Evolutionary conservation across 257 asterid species (phyloP), one percentile per base, ranked within the genome.

Genomic region (Nicotiana obtusifolia): DNA sequence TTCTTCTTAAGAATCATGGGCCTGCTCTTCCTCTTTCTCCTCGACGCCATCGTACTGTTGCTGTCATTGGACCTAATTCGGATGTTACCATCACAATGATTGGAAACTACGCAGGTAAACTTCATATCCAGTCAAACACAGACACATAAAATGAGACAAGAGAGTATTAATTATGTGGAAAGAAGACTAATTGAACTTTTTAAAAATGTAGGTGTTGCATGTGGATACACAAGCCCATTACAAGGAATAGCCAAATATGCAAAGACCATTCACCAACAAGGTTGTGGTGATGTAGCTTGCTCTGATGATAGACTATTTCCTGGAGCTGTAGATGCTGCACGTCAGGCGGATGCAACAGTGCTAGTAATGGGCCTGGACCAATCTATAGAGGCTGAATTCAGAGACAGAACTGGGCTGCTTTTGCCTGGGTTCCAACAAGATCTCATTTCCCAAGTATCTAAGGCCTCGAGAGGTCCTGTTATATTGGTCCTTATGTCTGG

Each of bases 31-130:
- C 98, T 67, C 92, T 93, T n/a, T 89, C 95, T 3, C 79, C 87
- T 1, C 80, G 88, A 0, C 80, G 84, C 15, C 95, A 90, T 84
- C 93, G 62, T 16, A 90, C 91, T 0, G 53, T 92, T 24, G 98
- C 97, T 0, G 94, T 94, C 15, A 86, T 94, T 3, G 98, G 98
- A 13, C 97, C 98, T 1, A 92, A 92, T 68, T 90, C 98, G 0
- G 87, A 92, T 65, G 97, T 84, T 64, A 90, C 97, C 1, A 82
- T 85, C 65, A 92, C 97, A 3, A 94, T 94, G 98, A 88, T 94
- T 0, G 97, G 97, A 71, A 94, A 92, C 53, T 94, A 93, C 37
- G 97, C 97, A 24, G 97, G 98, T 92, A 68, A 77, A 41, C 10
- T 7, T 2, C 44, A 5, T 37, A 7, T 37, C 44, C 7, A 7